Base-by-base conservation (phyloP, 2,329 filamentous ascomycete species). In the Diplodia sapinea region DNA sequence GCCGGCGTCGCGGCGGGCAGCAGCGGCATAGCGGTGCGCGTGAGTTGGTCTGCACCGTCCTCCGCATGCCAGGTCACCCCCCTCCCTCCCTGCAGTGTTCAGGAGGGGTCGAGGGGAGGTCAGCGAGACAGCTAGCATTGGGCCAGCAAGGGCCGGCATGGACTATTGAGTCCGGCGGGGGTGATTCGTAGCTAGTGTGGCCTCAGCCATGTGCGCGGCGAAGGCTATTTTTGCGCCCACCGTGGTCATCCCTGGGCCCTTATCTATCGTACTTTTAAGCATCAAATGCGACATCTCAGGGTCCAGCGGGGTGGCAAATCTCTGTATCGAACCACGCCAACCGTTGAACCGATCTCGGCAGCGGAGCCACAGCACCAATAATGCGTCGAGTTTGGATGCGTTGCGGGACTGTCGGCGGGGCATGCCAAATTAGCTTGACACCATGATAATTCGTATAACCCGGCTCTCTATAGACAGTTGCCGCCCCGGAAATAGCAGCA, bases 251-350 rank as follows among this genome's bases (percentile, higher is more conserved):
- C 43, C 12, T 12, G 43, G 17, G 40, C 43, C 17, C n/a, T 51
- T 63, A 63, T 63, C 43, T 51, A 63, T 63, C 47, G 59, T 63
- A 38, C 59, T 63, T 63, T n/a, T 63, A 61, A 61, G 57, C 57
- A 61, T 61, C 56, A 59, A 59, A 43, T 47, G 36, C 57, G 33
- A n/a, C 59, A 63, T 63, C 47, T 63, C 59, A 63, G 59, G 59
- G 59, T 63, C 59, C 59, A 51, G 59, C 26, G 55, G 36, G n/a
- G 57, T 63, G 59, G 59, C 59, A 63, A 63, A 63, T 51, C 59
- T 63, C 59, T 17, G 31, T 20, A 31, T 31, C 40, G 8, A n/a
- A 9, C 59, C 20, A 59, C 57, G 15, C 20, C 57, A 23, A 29
- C 57, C 38, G 57, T 61, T 49, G n/a, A 49, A 11, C 15, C 57